Evolutionary conservation across 2,329 filamentous ascomycete genomes (phyloP).

Genomic region (Fusarium sp.): DNA sequence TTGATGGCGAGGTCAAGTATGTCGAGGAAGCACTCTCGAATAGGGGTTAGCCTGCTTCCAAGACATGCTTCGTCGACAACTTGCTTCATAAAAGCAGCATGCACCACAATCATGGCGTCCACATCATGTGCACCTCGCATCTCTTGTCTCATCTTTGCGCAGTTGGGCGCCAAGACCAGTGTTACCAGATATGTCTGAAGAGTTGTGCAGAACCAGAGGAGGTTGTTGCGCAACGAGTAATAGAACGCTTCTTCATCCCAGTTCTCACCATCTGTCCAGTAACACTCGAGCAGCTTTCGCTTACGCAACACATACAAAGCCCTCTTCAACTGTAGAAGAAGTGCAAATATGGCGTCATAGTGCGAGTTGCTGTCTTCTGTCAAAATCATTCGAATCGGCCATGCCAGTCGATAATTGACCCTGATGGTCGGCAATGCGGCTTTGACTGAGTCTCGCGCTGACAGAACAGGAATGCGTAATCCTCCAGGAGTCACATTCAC

Average conservation of each 20-base stretch:
- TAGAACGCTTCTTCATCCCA: conserved; percentile 61
- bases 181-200: conserved; percentile 82
- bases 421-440: conserved; percentile 69
- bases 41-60: conserved; percentile 73
- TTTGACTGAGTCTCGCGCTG: conserved; percentile 67
- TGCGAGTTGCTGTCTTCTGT: conserved; percentile 70
- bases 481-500: conserved; percentile 62
- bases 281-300: conserved; percentile 58
- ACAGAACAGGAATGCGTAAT: conserved; percentile 56
- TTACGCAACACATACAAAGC: conserved; percentile 75
- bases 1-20: conserved; percentile 80
- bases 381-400: conserved; percentile 79
- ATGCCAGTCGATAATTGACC: conserved; percentile 75
- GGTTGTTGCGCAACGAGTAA: conserved; percentile 72
- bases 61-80: conserved; percentile 78
- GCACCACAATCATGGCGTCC: conserved; percentile 81
- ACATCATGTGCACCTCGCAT: conserved; percentile 76
- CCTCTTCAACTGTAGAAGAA: conserved; percentile 82
- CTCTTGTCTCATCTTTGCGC: conserved; percentile 64
- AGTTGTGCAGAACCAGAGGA: conserved; percentile 82
- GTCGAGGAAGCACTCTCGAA: conserved; percentile 78
- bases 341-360: conserved; percentile 79
- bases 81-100: conserved; percentile 71
- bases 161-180: conserved; percentile 74
- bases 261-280: conserved; percentile 50